phyloP scores from a whole-genome alignment of 495 filamentous ascomycete genomes.

The Neurospora sp. region DNA sequence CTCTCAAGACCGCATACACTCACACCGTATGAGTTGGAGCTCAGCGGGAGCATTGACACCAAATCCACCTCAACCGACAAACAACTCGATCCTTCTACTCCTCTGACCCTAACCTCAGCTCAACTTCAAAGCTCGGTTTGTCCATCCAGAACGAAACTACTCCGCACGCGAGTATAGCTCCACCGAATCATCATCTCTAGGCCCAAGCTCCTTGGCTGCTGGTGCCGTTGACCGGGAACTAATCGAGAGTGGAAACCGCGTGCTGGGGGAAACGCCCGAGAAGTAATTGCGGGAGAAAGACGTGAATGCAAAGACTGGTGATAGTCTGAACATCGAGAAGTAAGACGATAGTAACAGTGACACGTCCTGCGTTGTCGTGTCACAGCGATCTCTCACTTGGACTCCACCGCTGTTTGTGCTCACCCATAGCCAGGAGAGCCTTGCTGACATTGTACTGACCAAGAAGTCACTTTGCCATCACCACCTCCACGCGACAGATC shows the following conservation, averaged over 20 bases:
- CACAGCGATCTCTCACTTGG: not conserved
- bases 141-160: not conserved
- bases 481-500: not conserved
- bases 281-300: not conserved
- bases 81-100: not conserved
- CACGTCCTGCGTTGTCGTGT: not conserved
- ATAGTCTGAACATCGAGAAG: not conserved
- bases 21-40: conserved; percentile 11
- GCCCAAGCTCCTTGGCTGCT: not conserved
- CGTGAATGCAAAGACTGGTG: not conserved
- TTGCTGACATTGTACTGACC: not conserved
- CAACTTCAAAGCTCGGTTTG: not conserved
- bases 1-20: conserved; percentile 7
- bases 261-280: not conserved
- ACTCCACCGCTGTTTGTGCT: not conserved
- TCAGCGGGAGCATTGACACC: conserved; percentile 10
- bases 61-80: not conserved
- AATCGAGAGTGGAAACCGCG: not conserved
- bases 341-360: not conserved
- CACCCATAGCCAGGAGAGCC: not conserved
- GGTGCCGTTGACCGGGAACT: not conserved
- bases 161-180: not conserved
- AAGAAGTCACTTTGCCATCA: not conserved
- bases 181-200: not conserved
- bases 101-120: not conserved